Percentiles rank a stretch among this genome's conserved stretches.
These are phyloP conservation scores for Daldinia loculata DNA, from an alignment of 495 filamentous ascomycete species.

Conservation along the genomic window DNA sequence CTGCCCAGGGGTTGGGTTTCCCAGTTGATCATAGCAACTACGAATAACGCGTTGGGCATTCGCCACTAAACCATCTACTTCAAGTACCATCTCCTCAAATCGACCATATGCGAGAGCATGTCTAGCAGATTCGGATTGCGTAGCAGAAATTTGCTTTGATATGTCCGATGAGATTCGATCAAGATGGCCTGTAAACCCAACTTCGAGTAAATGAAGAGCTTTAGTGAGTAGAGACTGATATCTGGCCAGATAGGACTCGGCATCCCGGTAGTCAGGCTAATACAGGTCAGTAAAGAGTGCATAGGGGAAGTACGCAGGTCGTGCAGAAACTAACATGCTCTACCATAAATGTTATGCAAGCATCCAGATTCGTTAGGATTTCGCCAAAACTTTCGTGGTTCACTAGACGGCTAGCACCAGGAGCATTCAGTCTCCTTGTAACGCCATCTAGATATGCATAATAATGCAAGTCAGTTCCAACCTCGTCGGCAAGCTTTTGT, in stretches of 20 bases:
- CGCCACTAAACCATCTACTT: conserved; percentile 55
- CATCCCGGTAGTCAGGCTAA: conserved; percentile 83
- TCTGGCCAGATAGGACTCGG: conserved; percentile 86
- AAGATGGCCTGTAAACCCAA: conserved; percentile 56
- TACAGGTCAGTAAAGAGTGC: conserved; percentile 35
- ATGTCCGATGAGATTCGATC: conserved; percentile 58
- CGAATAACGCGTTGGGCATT: conserved; percentile 56
- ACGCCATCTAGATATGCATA: conserved; percentile 92
- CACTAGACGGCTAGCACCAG: conserved; percentile 83
- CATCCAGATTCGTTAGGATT: conserved; percentile 83
- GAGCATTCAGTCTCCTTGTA: conserved; percentile 88
- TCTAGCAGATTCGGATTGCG: conserved; percentile 59
- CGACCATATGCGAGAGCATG: conserved; percentile 62
- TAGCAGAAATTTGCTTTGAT: conserved; percentile 54
- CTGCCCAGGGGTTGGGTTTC: conserved; percentile 62
- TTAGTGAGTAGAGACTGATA: conserved; percentile 80
- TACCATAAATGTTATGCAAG: conserved; percentile 90
- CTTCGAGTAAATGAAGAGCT: conserved; percentile 62
- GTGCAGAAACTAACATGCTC: conserved; percentile 67
- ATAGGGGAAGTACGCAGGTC: not conserved
- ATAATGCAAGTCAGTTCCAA: conserved; percentile 86
- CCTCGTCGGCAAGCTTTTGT: conserved; percentile 76
- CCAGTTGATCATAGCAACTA: conserved; percentile 70
- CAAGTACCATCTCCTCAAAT: conserved; percentile 57
- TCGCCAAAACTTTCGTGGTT: conserved; percentile 83